Percentiles rank a stretch among this genome's conserved stretches.
Evolutionary conservation across 208 protist species (phyloP).

Genomic region (Lotmaria passim): DNA sequence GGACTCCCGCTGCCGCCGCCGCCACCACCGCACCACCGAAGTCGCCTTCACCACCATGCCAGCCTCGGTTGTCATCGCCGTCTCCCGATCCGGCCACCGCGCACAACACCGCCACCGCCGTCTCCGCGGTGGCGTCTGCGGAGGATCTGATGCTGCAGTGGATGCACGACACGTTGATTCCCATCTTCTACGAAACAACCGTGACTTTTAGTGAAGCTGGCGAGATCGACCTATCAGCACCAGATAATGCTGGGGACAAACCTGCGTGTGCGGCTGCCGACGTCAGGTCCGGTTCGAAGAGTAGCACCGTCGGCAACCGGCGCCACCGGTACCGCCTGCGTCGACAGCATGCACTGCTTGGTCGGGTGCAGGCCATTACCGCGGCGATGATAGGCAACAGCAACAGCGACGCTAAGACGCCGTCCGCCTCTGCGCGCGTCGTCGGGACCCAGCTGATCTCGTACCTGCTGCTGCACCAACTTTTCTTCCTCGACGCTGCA

Average conservation of each 20-base stretch:
- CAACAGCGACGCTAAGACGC: neutral
- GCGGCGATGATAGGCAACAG: constrained; percentile 21
- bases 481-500: constrained; percentile 15
- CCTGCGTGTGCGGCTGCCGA: neutral
- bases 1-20: neutral
- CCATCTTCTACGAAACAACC: constrained; percentile 42
- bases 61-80: no score
- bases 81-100: no score
- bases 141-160: constrained; percentile 30
- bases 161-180: constrained; percentile 43
- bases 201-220: constrained; percentile 18
- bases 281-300: neutral
- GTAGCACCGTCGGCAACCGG: neutral
- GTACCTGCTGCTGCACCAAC: constrained; percentile 31
- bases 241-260: neutral
- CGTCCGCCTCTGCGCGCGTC: no score
- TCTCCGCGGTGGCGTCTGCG: neutral
- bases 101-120: neutral
- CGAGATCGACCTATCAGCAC: no score
- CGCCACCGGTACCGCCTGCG: constrained; percentile 22
- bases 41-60: neutral
- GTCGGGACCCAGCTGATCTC: constrained; percentile 13
- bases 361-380: constrained; percentile 36
- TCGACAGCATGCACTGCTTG: constrained; percentile 33
- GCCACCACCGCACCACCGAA: neutral